Conservation (phyloP, 805 yeast genomes). For the Clavispora fructus region DNA sequence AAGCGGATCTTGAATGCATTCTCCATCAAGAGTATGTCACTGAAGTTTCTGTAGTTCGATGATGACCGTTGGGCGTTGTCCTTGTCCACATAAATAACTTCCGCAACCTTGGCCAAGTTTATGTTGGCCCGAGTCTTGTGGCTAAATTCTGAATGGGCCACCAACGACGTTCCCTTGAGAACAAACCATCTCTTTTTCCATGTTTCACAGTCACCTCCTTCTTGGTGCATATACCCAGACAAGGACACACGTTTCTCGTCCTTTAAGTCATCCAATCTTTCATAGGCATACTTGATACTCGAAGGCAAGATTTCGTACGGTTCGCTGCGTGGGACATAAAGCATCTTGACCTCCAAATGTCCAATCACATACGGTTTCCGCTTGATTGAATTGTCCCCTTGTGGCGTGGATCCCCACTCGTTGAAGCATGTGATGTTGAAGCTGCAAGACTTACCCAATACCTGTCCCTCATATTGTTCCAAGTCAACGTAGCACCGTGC, state of each 20-base stretch:
- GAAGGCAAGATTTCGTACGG: constrained; percentile 62
- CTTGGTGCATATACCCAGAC: constrained; percentile 78
- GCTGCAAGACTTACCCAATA: constrained; percentile 48
- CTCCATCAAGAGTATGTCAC: constrained; percentile 64
- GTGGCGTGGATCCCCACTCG: constrained; percentile 61
- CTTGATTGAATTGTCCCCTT: constrained; percentile 22
- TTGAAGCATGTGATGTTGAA: constrained; percentile 63
- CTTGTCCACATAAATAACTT: constrained; percentile 42
- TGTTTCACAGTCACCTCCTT: constrained; percentile 81
- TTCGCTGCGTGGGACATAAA: constrained; percentile 62
- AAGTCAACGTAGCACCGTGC: constrained; percentile 71
- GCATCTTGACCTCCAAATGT: constrained; percentile 60
- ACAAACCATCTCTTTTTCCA: constrained; percentile 74
- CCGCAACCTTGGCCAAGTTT: constrained; percentile 64
- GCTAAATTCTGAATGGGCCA: constrained; percentile 70
- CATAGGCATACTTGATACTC: constrained; percentile 49
- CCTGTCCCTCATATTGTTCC: constrained; percentile 48
- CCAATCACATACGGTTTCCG: constrained; percentile 56
- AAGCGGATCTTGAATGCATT: constrained; percentile 74
- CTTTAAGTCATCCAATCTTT: constrained; percentile 27
- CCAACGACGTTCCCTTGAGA: constrained; percentile 63
- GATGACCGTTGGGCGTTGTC: constrained; percentile 23
- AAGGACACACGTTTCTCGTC: constrained; percentile 21
- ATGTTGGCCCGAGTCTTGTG: constrained; percentile 70
- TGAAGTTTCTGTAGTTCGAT: constrained; percentile 50